phyloP scores from a whole-genome alignment of 164 flowering plant species.

The Piper betle region DNA sequence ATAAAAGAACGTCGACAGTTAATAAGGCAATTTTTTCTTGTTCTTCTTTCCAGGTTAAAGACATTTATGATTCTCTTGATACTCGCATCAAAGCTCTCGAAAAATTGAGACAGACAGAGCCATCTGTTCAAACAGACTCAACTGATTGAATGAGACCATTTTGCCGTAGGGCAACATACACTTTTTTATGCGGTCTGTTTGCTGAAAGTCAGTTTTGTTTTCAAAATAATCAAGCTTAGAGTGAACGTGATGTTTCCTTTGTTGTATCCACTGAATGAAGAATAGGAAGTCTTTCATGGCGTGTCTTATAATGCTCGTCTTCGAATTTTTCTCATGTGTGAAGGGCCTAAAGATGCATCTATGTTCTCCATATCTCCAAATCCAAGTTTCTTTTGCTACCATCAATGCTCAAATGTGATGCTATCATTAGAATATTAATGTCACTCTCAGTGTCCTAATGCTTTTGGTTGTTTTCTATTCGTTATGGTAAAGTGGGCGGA shows the following conservation, averaged over 20 bases:
- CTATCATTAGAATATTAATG: too few species aligned
- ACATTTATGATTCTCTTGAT: constrained; percentile 36
- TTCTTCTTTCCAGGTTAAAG: constrained; percentile 27
- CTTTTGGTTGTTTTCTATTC: too few species aligned
- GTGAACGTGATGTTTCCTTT: neutral
- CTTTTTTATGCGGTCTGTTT: neutral
- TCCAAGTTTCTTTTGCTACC: too few species aligned
- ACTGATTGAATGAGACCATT: constrained; percentile 20
- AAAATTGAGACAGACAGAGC: constrained; percentile 34
- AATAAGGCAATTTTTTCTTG: too few species aligned
- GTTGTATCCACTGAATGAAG: neutral
- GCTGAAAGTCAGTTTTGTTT: neutral
- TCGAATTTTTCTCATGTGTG: neutral
- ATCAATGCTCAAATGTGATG: too few species aligned
- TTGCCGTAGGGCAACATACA: neutral
- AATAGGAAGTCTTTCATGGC: neutral
- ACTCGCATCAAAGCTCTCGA: constrained; percentile 45
- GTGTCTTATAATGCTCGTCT: neutral
- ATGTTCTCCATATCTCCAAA: too few species aligned
- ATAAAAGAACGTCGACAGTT: neutral
- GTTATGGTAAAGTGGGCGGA: too few species aligned
- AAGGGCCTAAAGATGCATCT: too few species aligned
- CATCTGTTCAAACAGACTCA: constrained; percentile 26
- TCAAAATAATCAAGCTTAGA: neutral
- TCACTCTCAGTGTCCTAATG: too few species aligned